Percentiles rank a stretch among this genome's conserved stretches.
Conservation (phyloP, 371 early-diverging fungal species). For the Batrachochytrium dendrobatidis region DNA sequence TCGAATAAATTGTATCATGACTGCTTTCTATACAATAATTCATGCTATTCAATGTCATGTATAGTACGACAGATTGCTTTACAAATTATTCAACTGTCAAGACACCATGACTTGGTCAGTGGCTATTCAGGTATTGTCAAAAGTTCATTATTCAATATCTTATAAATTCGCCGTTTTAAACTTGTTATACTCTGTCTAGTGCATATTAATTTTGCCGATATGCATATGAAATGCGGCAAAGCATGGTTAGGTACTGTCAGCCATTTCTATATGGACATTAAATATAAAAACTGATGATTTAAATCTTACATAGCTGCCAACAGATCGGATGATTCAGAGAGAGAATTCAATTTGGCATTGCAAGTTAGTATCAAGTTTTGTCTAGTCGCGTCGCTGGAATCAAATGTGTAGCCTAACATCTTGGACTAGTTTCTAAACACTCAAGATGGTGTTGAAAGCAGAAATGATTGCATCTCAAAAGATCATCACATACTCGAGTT, state of each 20-base stretch:
- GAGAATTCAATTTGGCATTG: background rate
- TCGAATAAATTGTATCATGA: too few species aligned
- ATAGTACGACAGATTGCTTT: too few species aligned
- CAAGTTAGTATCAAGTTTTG: background rate
- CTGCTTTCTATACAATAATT: too few species aligned
- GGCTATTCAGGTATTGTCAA: too few species aligned
- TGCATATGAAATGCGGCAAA: background rate
- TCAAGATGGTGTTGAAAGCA: background rate
- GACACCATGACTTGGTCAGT: too few species aligned
- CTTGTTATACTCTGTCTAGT: too few species aligned
- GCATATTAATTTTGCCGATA: background rate
- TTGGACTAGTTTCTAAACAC: background rate
- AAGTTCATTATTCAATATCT: too few species aligned
- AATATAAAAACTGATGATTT: background rate
- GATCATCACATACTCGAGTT: too few species aligned
- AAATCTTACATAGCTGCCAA: background rate
- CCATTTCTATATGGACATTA: background rate
- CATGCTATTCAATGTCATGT: too few species aligned
- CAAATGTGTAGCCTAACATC: background rate
- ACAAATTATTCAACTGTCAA: too few species aligned
- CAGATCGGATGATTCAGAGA: background rate
- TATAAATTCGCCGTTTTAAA: too few species aligned
- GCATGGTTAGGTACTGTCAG: background rate
- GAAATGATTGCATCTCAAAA: too few species aligned
- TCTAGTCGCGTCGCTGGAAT: background rate